Evolutionary conservation across 2,329 filamentous ascomycete species (phyloP).

Genomic region (Alternaria arbusti): DNA sequence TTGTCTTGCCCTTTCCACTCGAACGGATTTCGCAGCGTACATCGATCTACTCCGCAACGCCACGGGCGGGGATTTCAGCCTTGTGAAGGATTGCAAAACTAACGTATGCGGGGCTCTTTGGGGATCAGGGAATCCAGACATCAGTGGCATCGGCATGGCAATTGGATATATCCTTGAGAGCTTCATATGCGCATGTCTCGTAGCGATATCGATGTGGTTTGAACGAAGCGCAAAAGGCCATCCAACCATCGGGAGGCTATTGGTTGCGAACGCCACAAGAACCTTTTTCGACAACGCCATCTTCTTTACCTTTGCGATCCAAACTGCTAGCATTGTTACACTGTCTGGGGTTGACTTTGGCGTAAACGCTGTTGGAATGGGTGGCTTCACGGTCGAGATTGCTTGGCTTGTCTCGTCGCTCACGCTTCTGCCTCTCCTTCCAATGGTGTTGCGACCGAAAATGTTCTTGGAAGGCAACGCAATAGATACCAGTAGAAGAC

Average conservation of each 20-base stretch:
- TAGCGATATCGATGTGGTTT: background rate
- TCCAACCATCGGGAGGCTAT: background rate
- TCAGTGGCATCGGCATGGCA: constrained; percentile 30
- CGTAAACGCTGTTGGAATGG: constrained; percentile 25
- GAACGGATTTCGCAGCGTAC: constrained; percentile 19
- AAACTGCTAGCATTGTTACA: constrained; percentile 28
- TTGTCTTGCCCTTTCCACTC: background rate
- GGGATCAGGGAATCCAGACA: constrained; percentile 31
- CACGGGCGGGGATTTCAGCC: constrained; percentile 18
- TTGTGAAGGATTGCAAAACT: constrained; percentile 15
- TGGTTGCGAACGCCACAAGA: constrained; percentile 3
- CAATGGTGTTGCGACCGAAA: constrained; percentile 7
- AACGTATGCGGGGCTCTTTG: constrained; percentile 30
- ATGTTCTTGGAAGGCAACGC: background rate
- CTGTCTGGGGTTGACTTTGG: constrained; percentile 27
- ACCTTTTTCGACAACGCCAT: constrained; percentile 25
- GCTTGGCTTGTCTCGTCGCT: constrained; percentile 26
- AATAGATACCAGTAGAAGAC: background rate
- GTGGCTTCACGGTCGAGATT: constrained; percentile 28
- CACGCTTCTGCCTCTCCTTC: constrained; percentile 26
- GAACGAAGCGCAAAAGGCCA: background rate
- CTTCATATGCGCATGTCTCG: constrained; percentile 11
- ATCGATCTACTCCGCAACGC: constrained; percentile 15
- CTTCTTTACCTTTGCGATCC: constrained; percentile 31
- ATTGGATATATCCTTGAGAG: constrained; percentile 29